These are phyloP conservation scores for Lentinula novae-zelandiae DNA, from an alignment of 1,284 basidiomycete species.

Conservation along the genomic window DNA sequence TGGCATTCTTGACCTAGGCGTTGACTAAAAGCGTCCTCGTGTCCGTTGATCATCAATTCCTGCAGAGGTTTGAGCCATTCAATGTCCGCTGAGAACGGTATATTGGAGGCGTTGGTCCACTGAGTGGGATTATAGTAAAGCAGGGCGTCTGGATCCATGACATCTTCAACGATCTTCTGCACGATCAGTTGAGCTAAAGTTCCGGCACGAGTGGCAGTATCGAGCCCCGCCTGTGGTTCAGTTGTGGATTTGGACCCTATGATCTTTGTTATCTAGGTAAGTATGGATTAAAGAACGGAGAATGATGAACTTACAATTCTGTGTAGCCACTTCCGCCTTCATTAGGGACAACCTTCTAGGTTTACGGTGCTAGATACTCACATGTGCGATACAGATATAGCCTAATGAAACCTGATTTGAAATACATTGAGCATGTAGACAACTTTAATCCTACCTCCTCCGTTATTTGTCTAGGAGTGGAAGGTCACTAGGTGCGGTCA, in stretches of 20 bases:
- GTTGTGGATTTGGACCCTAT: slow-evolving; percentile 49
- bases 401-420: slow-evolving; percentile 24
- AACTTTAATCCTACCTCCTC: slow-evolving; percentile 38
- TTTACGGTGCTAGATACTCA: slow-evolving; percentile 24
- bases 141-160: slow-evolving; percentile 41
- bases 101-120: slow-evolving; percentile 48
- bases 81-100: slow-evolving; percentile 35
- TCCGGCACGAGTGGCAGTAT: slow-evolving; percentile 47
- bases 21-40: slow-evolving; percentile 45
- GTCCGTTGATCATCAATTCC: slow-evolving; percentile 40
- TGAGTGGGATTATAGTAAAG: slow-evolving; percentile 48
- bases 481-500: slow-evolving; percentile 10
- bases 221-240: slow-evolving; percentile 54
- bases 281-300: neutral
- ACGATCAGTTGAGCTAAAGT: slow-evolving; percentile 50
- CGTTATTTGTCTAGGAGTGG: slow-evolving; percentile 48
- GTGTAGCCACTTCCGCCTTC: slow-evolving; percentile 50
- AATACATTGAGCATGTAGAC: neutral
- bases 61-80: slow-evolving; percentile 46
- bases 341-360: neutral
- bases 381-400: slow-evolving; percentile 59
- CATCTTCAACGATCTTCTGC: slow-evolving; percentile 34
- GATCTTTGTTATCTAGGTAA: slow-evolving; percentile 32
- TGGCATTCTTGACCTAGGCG: slow-evolving; percentile 53
- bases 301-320: slow-evolving; percentile 43